Base-by-base conservation (phyloP, 139 green algal genomes). In the Ettlia oleoabundans region DNA sequence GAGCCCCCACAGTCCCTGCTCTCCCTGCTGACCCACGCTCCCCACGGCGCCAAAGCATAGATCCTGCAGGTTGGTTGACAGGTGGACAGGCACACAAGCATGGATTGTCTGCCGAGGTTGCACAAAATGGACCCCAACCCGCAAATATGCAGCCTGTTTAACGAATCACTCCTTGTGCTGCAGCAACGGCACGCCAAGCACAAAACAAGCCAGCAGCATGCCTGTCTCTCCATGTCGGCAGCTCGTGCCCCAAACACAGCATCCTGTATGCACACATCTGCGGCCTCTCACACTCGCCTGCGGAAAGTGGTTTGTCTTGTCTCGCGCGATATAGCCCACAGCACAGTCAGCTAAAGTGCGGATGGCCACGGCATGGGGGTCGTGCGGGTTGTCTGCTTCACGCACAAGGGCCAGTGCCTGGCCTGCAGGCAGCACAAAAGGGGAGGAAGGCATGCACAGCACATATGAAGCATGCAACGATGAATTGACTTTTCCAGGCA, bases 261-360 rank as follows among this genome's bases (percentile, higher is more conserved):
- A n/a, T n/a, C n/a, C n/a, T n/a, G n/a, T n/a, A n/a, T n/a, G n/a
- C n/a, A n/a, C n/a, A n/a, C n/a, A n/a, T n/a, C n/a, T n/a, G n/a
- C n/a, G 30, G 21, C 58, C 26, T 21, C 64, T 66, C 24, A 67
- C 43, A 80, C 80, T 67, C 26, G 52, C 33, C 82, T 91, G 79
- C 10, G 41, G 24, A 37, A 92, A 86, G 9, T 41, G 41, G 8
- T 19, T 2, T 2, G 82, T 92, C 4, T 62, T 9, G 4, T 89
- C 80, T 18, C 77, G 74, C 1, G 89, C 81, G 18, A 92, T 84
- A 63, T 93, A 92, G 37, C 89, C 89, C 37, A 92, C 35, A 26
- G 13, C 26, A 4, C 62, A 22, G 22, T 83, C 88, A 43, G 63
- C 41, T 22, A 92, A 53, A 8, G 76, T 86, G 22, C 66, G 69